Base-by-base conservation (phyloP, 2,329 filamentous ascomycete genomes). In the Knoxdaviesia proteae region DNA sequence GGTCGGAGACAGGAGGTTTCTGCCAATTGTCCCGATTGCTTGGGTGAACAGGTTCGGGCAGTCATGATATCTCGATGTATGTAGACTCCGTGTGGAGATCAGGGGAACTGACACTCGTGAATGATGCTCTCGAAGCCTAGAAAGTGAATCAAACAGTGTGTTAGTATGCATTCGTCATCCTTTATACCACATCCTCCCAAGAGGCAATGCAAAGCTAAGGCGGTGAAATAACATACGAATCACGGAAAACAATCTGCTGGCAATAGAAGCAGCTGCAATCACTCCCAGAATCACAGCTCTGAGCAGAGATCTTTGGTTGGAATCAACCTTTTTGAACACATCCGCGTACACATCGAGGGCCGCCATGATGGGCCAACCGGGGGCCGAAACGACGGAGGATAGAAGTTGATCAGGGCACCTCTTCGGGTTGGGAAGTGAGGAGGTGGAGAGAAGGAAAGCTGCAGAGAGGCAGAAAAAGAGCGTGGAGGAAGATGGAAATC, bases 121-220 rank as follows among this genome's bases (percentile, higher is more conserved):
- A 98, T 98, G 57, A 98, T 98, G 65, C 84, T 94, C 66, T 98
- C 90, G 58, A 98, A 98, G 52, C 83, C 83, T 88, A 54, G 8
- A 20, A 33, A 44, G 40, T 47, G 43, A 44, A 31, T 36, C 29
- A 10, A 31, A 9, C n/a, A 40, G 32, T 29, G 7, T n/a, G 50
- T 64, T 58, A 62, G 60, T 49, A 51, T 41, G 11, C 20, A 11
- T 39, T 31, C 30, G 31, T 31, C 11, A 20, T 20, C 20, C 20
- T 20, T 20, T 20, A 20, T 20, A 20, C 20, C 6, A 38, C 11
- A 36, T 29, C 6, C 7, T 7, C 11, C 31, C 37, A 32, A 9
- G 29, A 36, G 10, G 36, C 34, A 11, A 30, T 30, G 6, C 8
- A 42, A 38, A 39, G 34, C 46, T 47, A 49, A 47, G 38, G 10